Evolutionary conservation across 2,329 filamentous ascomycete species (phyloP), one percentile per base, ranked within the genome.

Genomic region (Alternaria dauci): DNA sequence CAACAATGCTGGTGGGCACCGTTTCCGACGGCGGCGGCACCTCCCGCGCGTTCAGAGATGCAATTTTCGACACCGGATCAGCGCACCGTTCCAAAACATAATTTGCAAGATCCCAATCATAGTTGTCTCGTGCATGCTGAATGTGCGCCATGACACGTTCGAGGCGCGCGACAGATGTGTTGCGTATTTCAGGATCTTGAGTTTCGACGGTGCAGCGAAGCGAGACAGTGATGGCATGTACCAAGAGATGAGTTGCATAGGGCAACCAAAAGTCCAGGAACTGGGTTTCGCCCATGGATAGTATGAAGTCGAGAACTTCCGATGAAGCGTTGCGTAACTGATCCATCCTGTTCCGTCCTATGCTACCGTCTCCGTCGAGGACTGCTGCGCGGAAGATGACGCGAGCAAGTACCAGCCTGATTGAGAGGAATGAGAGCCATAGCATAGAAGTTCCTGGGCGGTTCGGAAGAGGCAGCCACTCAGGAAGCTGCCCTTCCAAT

Each of bases 71-170:
- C 16, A 81, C 76, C 0, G 78, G 69, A 59, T 77, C 76, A 4
- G 73, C 69, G 52, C 77, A 80, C 20, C 78, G 62, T 42, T 86
- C 83, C 4, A 86, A 72, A 44, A 83, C 85, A 72, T 85, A 85
- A 50, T 84, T 81, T 8, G 84, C 84, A 8, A 86, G 79, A 62
- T 87, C 85, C 84, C 85, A 87, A 51, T 84, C 81, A 66, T 84
- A 81, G 52, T 84, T 81, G 30, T 82, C 81, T 14, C 80, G 77
- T 23, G 83, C 82, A 47, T 79, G 76, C 41, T 81, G 81, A 8
- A 86, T 79, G 32, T 83, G 80, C 8, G 79, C 76, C 38, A 83
- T 81, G 42, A 85, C 77, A 3, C 78, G 79, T 58, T 85, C 79
- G 2, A 85, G 82, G 26, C 82, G 82, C 7, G 76, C 58, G 48